Evolutionary conservation across 192 early-diverging fungal genomes (phyloP).

Genomic region (Ambispora gerdemannii): DNA sequence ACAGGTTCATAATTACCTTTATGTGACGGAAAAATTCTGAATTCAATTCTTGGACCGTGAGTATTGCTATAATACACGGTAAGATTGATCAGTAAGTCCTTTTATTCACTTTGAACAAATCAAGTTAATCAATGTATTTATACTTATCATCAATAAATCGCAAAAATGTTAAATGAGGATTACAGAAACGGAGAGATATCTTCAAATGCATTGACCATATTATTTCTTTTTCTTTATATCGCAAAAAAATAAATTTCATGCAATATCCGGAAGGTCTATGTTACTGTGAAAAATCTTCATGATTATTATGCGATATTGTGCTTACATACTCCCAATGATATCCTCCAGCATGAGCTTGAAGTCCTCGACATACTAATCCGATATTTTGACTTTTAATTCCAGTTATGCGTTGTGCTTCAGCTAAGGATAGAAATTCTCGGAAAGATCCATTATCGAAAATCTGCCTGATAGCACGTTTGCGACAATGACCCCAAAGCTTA

Average conservation of each 20-base stretch:
- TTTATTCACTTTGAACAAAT: not conserved
- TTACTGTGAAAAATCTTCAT: conserved; percentile 2
- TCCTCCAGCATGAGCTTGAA: conserved; percentile 6
- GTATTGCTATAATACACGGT: conserved; percentile 8
- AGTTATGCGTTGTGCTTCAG: too few species aligned
- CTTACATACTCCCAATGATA: conserved; percentile 15
- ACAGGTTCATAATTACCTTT: too few species aligned
- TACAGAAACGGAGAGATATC: too few species aligned
- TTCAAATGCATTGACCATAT: not conserved
- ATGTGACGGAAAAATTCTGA: too few species aligned
- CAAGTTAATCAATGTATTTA: not conserved
- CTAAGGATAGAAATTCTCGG: too few species aligned
- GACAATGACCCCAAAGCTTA: not conserved
- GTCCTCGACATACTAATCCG: conserved; percentile 4
- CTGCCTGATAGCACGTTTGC: conserved; percentile 4
- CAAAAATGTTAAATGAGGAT: not conserved
- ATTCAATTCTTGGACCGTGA: too few species aligned
- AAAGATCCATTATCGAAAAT: conserved; percentile 17
- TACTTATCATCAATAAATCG: not conserved
- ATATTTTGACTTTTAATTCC: conserved; percentile 26
- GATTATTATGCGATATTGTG: conserved; percentile 7
- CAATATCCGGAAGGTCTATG: not conserved
- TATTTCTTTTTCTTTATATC: not conserved
- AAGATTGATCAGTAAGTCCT: not conserved
- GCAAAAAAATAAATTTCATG: not conserved